Conservation (phyloP, 1,284 basidiomycete species). For the Marasmius sp. region DNA sequence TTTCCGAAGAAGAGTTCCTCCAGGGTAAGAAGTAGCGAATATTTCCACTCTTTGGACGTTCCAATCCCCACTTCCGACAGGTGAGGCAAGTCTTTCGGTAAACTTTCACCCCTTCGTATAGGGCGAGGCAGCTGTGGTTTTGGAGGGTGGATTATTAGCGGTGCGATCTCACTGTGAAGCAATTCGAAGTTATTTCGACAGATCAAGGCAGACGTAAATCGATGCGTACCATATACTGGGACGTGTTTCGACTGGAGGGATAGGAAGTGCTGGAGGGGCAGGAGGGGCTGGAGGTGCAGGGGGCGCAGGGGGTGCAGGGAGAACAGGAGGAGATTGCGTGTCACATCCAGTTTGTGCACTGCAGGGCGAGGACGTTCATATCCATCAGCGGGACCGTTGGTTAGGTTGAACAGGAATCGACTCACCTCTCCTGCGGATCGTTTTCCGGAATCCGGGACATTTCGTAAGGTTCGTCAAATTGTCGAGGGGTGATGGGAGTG, state of each 20-base stretch:
- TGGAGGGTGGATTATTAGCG: not conserved
- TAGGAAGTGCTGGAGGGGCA: too few species aligned
- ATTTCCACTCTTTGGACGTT: conserved; percentile 51
- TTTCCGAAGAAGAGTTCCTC: conserved; percentile 87
- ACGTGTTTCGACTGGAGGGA: not conserved
- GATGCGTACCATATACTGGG: not conserved
- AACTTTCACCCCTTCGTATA: not conserved
- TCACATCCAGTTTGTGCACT: not conserved
- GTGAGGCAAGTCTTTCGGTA: conserved; percentile 1
- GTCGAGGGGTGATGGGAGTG: not conserved
- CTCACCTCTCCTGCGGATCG: not conserved
- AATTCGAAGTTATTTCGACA: not conserved
- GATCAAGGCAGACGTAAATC: not conserved
- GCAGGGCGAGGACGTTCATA: not conserved
- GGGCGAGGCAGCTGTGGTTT: not conserved
- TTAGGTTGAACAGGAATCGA: not conserved
- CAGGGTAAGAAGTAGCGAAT: conserved; percentile 75
- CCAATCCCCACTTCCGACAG: conserved; percentile 12
- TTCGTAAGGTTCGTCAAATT: too few species aligned
- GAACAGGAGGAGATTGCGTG: not conserved
- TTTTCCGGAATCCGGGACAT: not conserved
- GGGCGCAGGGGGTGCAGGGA: too few species aligned
- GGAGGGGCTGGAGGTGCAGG: too few species aligned
- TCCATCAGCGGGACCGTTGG: not conserved
- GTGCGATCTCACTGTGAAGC: not conserved